Evolutionary conservation across 2,329 filamentous ascomycete genomes (phyloP).

Genomic region (Aureobasidium mangrovei): DNA sequence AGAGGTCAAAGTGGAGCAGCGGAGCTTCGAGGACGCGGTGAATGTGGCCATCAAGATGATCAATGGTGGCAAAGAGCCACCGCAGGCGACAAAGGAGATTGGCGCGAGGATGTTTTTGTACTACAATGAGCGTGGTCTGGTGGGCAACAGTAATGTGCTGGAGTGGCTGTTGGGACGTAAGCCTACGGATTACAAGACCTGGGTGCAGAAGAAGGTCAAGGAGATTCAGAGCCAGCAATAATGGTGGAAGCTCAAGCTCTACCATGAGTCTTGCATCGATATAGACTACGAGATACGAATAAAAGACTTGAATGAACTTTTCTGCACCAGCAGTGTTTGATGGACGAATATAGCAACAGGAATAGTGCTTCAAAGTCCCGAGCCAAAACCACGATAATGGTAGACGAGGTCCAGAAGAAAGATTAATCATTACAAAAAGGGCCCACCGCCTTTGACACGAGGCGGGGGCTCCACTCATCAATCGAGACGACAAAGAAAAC

Average conservation of each 20-base stretch:
- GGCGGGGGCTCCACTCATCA: too few species aligned
- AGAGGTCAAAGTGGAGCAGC: conserved; percentile 19
- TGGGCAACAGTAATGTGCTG: conserved; percentile 20
- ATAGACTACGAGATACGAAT: too few species aligned
- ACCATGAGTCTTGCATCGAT: too few species aligned
- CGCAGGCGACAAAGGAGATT: conserved; percentile 8
- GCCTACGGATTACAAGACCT: conserved; percentile 15
- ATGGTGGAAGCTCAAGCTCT: too few species aligned
- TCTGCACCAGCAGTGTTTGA: too few species aligned
- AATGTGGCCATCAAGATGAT: conserved; percentile 15
- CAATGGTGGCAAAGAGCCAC: conserved; percentile 11
- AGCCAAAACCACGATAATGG: too few species aligned
- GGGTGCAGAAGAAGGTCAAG: conserved; percentile 14
- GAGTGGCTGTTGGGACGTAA: conserved; percentile 18
- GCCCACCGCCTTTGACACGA: too few species aligned
- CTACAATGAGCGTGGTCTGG: conserved; percentile 19
- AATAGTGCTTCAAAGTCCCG: too few species aligned
- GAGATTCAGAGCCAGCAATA: neutral
- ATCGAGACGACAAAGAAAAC: neutral
- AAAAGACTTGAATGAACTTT: too few species aligned
- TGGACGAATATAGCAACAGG: too few species aligned
- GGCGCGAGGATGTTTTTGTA: conserved; percentile 18
- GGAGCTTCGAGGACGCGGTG: conserved; percentile 19
- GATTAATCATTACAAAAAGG: neutral
- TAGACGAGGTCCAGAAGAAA: neutral